Conservation (phyloP, 73 alveolate species). For the Paramecium pentaurelia region DNA sequence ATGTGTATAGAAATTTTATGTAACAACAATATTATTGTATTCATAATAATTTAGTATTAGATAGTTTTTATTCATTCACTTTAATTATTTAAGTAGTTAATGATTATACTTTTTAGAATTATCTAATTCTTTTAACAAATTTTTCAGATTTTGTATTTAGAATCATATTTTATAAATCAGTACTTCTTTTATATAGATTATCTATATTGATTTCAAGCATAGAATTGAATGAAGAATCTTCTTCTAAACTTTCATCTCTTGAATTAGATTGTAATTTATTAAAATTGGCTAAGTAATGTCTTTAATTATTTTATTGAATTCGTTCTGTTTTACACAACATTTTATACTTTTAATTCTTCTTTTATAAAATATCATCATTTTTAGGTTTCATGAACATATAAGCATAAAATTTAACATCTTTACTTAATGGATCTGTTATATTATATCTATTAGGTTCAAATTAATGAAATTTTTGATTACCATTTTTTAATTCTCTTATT, state of each 20-base stretch:
- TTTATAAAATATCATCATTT: neutral
- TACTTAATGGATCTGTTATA: neutral
- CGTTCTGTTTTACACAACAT: neutral
- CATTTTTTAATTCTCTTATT: neutral
- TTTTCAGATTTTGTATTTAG: neutral
- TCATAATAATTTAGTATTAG: neutral
- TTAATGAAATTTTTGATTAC: neutral
- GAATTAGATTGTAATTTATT: neutral
- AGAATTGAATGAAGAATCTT: conserved; percentile 17
- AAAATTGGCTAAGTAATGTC: conserved; percentile 19
- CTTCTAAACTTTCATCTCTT: neutral
- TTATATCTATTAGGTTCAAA: neutral
- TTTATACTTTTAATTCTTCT: neutral
- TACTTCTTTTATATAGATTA: conserved; percentile 1
- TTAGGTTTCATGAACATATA: neutral
- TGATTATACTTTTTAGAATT: conserved; percentile 14
- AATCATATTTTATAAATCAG: neutral
- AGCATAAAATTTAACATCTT: conserved; percentile 39
- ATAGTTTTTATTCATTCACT: conserved; percentile 18
- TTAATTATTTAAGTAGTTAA: neutral
- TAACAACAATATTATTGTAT: neutral
- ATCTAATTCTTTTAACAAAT: conserved; percentile 17
- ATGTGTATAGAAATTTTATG: neutral
- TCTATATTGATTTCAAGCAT: conserved; percentile 20
- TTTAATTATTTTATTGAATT: neutral